Percentiles rank a stretch among this genome's conserved stretches.
These are phyloP conservation scores for Macrophomina phaseolina DNA, from an alignment of 2,329 filamentous ascomycete species.

Conservation along the genomic window DNA sequence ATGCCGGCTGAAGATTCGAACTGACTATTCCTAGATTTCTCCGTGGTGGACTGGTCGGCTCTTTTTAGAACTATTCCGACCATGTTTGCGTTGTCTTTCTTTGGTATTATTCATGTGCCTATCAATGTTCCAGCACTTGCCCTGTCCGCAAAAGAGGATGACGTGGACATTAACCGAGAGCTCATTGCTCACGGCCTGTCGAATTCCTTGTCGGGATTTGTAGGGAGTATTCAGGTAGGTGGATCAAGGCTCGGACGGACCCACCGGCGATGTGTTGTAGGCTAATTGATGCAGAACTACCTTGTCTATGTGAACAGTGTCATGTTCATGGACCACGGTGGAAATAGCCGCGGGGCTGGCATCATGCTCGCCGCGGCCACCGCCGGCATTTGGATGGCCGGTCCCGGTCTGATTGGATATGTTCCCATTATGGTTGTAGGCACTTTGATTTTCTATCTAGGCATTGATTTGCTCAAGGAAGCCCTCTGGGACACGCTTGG, in stretches of 20 bases:
- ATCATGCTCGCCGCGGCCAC: constrained; percentile 83
- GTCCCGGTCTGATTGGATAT: constrained; percentile 86
- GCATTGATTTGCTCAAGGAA: constrained; percentile 88
- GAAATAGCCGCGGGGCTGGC: constrained; percentile 83
- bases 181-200: constrained; percentile 91
- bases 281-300: constrained; percentile 72
- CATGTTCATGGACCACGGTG: constrained; percentile 94
- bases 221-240: constrained; percentile 77
- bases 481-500: constrained; percentile 88
- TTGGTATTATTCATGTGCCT: constrained; percentile 93
- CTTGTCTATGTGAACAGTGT: constrained; percentile 96
- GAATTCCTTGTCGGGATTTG: constrained; percentile 84
- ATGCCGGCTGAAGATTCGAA: constrained; percentile 1
- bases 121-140: constrained; percentile 97
- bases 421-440: constrained; percentile 98
- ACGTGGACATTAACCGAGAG: constrained; percentile 88
- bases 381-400: constrained; percentile 80
- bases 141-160: constrained; percentile 88
- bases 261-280: neutral
- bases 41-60: constrained; percentile 81
- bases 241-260: constrained; percentile 1
- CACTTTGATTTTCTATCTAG: constrained; percentile 90
- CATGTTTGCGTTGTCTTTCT: constrained; percentile 97
- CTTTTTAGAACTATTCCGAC: constrained; percentile 85
- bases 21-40: constrained; percentile 65